phyloP scores from a whole-genome alignment of 78 protist genomes.

The Bodo saltans region DNA sequence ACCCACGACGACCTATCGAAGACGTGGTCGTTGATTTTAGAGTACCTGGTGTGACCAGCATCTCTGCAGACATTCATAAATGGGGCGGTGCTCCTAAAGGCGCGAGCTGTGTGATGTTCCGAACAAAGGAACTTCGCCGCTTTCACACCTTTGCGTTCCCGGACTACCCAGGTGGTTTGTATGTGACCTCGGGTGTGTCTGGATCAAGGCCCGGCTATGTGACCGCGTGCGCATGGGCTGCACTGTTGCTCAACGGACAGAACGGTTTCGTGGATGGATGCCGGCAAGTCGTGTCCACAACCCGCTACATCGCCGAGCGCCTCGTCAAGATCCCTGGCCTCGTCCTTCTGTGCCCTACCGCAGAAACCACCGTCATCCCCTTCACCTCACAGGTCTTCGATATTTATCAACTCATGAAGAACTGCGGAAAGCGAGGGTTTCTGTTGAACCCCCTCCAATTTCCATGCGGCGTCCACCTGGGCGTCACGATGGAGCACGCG shows the following conservation, averaged over 20 bases:
- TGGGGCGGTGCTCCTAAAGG: constrained; percentile 71
- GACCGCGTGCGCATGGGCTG: constrained; percentile 84
- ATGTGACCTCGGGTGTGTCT: constrained; percentile 77
- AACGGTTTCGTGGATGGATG: constrained; percentile 44
- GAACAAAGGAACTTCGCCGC: neutral
- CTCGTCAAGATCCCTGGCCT: neutral
- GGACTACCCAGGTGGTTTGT: constrained; percentile 69
- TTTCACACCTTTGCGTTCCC: constrained; percentile 37
- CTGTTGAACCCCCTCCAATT: neutral
- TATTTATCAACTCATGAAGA: neutral
- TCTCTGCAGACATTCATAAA: constrained; percentile 70
- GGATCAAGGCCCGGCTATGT: constrained; percentile 78
- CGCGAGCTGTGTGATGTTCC: constrained; percentile 45
- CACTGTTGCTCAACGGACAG: constrained; percentile 62
- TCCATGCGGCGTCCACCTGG: neutral
- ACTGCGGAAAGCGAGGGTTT: neutral
- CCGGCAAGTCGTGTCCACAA: neutral
- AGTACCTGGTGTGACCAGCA: constrained; percentile 61
- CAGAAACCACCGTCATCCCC: neutral
- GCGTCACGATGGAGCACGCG: neutral
- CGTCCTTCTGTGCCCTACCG: neutral
- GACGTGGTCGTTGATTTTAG: constrained; percentile 36
- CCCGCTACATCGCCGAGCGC: neutral
- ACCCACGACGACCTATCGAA: no score
- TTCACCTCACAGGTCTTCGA: neutral